phyloP scores from a whole-genome alignment of 208 protist species.

The Herpetomonas tarakana region DNA sequence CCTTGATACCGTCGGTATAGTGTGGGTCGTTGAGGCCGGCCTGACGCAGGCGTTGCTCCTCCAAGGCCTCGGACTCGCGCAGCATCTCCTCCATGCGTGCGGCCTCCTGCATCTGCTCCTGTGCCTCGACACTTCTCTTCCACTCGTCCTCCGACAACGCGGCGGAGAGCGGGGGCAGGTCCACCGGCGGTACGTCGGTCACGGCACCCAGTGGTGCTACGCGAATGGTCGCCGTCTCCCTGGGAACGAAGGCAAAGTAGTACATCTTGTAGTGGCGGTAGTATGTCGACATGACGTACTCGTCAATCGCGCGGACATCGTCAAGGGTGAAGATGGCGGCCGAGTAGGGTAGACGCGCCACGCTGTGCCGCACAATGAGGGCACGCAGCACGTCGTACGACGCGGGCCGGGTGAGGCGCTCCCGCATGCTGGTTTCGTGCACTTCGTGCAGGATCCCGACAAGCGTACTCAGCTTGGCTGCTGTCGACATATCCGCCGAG shows the following conservation, averaged over 20 bases:
- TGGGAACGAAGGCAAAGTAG: slow-evolving; percentile 81
- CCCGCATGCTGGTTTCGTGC: slow-evolving; percentile 69
- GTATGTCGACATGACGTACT: slow-evolving; percentile 86
- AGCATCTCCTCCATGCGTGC: slow-evolving; percentile 38
- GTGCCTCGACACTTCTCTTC: slow-evolving; percentile 67
- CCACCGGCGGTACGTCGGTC: slow-evolving; percentile 44
- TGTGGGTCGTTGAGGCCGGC: slow-evolving; percentile 44
- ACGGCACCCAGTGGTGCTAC: slow-evolving; percentile 43
- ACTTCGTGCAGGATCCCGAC: slow-evolving; percentile 65
- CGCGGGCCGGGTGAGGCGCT: slow-evolving; percentile 40
- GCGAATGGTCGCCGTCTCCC: slow-evolving; percentile 52
- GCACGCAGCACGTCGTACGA: slow-evolving; percentile 75
- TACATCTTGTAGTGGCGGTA: slow-evolving; percentile 94
- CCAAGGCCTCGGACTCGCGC: slow-evolving; percentile 30
- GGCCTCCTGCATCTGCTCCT: slow-evolving; percentile 49
- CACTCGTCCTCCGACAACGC: slow-evolving; percentile 61
- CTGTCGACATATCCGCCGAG: slow-evolving; percentile 40
- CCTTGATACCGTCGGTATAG: slow-evolving; percentile 67
- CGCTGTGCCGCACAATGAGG: slow-evolving; percentile 79
- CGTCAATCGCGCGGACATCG: slow-evolving; percentile 83
- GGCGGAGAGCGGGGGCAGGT: slow-evolving; percentile 50
- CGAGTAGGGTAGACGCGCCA: slow-evolving; percentile 84
- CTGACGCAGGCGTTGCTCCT: slow-evolving; percentile 35
- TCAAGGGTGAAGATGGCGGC: slow-evolving; percentile 76
- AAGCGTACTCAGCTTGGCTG: slow-evolving; percentile 81